Base-by-base conservation (phyloP, 176 grass and related monocot genomes). In the Rhynchospora pubera region DNA sequence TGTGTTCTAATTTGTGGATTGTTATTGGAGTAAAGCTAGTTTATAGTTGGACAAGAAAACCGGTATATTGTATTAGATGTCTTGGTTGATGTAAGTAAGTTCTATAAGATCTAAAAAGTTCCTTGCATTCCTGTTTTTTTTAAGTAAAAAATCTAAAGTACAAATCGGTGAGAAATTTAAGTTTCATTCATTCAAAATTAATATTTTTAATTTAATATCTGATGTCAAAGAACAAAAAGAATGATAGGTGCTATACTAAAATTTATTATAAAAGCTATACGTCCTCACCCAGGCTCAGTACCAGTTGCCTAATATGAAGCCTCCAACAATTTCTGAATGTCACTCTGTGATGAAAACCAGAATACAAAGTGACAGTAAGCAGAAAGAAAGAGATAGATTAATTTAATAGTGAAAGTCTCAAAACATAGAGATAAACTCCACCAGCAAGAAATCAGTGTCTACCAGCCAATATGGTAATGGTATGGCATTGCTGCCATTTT, bases 121-220 rank as follows among this genome's bases (percentile, higher is more conserved):
- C 14, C 42, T 19, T 13, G 45, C 4, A 50, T n/a, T 50, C n/a
- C 4, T 73, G 5, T 73, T 34, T 50, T 48, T n/a, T 39, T 39
- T 5, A 39, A 39, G 42, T 13, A 44, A 73, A 48, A 1, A 24
- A 23, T 48, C 10, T 48, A 50, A 34, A 2, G 3, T 19, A 46
- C 15, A 34, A 42, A 9, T 71, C 46, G 9, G n/a, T 18, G 30
- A 22, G 39, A 71, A 71, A 21, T 19, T 46, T 50, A 50, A 11
- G n/a, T 21, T 72, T 73, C 48, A 50, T 73, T 73, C 19, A 73
- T 73, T 73, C 44, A 73, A 24, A 73, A 73, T 73, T 73, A 73
- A n/a, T 50, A 73, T 48, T 5, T 24, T 48, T 16, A 15, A 73
- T 73, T 71, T 75, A 4, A 75, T 52, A 75, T 75, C 26, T 51